These are phyloP conservation scores for Monosporozyma servazzii DNA, from an alignment of 805 yeast species.

Conservation along the genomic window DNA sequence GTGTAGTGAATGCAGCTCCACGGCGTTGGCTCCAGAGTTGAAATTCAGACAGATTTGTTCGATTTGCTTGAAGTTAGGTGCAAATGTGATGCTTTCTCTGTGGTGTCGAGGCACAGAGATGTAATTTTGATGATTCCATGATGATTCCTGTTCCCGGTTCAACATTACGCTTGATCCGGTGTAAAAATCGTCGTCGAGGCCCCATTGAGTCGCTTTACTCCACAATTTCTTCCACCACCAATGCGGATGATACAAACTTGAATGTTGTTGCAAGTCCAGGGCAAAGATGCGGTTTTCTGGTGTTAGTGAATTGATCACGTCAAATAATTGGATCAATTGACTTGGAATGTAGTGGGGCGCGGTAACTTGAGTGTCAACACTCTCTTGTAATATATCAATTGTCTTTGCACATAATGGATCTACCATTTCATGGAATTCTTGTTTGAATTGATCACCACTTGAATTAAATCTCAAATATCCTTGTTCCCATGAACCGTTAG, in stretches of 20 bases:
- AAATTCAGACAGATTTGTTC: background rate
- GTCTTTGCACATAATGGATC: slow-evolving; percentile 23
- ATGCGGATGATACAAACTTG: slow-evolving; percentile 5
- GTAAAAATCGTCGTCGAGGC: background rate
- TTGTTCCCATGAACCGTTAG: slow-evolving; percentile 19
- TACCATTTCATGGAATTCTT: slow-evolving; percentile 4
- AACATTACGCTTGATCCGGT: background rate
- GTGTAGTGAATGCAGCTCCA: background rate
- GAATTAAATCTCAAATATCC: slow-evolving; percentile 13
- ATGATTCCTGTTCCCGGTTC: background rate
- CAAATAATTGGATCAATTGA: slow-evolving; percentile 20
- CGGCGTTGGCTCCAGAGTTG: background rate
- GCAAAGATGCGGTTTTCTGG: slow-evolving; percentile 24
- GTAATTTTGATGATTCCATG: background rate
- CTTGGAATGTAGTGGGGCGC: slow-evolving; percentile 12
- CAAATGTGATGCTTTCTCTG: slow-evolving; percentile 2
- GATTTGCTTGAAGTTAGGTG: slow-evolving; percentile 12
- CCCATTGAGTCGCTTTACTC: background rate
- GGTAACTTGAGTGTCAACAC: background rate
- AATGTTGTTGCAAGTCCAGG: slow-evolving; percentile 14
- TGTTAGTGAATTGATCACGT: slow-evolving; percentile 13
- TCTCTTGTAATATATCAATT: slow-evolving; percentile 4
- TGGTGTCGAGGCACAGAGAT: background rate
- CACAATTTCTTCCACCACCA: background rate
- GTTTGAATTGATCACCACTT: slow-evolving; percentile 2